These are phyloP conservation scores for Saitozyma podzolica DNA, from an alignment of 768 basidiomycete species.

Conservation along the genomic window DNA sequence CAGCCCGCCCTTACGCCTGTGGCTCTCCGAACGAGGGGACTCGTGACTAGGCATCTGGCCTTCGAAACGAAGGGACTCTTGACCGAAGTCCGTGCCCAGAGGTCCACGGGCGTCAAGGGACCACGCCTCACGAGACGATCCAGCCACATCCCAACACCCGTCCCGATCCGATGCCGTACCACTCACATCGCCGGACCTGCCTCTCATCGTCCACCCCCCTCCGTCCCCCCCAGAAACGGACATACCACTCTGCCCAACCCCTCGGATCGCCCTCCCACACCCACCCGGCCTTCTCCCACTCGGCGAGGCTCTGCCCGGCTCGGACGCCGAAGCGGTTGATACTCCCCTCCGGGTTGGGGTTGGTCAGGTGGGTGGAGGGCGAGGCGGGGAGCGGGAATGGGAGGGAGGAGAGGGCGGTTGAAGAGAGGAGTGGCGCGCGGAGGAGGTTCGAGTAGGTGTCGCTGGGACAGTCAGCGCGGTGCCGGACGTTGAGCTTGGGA, in stretches of 20 bases:
- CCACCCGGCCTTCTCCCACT: slow-evolving; percentile 53
- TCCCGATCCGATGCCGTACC: too few relatives aligned
- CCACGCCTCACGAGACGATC: too few relatives aligned
- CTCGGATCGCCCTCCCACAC: slow-evolving; percentile 51
- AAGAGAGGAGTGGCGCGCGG: slow-evolving; percentile 22
- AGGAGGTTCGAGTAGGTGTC: slow-evolving; percentile 44
- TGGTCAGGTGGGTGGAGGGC: slow-evolving; percentile 22
- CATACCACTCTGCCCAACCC: slow-evolving; percentile 53
- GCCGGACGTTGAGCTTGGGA: not conserved
- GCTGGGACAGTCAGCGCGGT: slow-evolving; percentile 10
- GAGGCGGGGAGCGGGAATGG: slow-evolving; percentile 30
- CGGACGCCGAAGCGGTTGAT: slow-evolving; percentile 41
- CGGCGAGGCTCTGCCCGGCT: slow-evolving; percentile 47
- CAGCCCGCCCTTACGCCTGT: too few relatives aligned
- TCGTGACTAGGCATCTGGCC: too few relatives aligned
- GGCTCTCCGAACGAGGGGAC: too few relatives aligned
- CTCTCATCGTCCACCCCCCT: slow-evolving; percentile 49
- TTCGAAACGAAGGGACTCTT: too few relatives aligned
- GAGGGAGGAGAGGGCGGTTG: slow-evolving; percentile 19
- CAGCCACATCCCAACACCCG: too few relatives aligned
- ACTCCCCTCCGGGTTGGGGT: slow-evolving; percentile 25
- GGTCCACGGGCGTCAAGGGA: too few relatives aligned
- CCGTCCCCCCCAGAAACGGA: slow-evolving; percentile 47
- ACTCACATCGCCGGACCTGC: slow-evolving; percentile 49
- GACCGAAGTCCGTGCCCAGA: too few relatives aligned